These are phyloP conservation scores for Lactuca saligna DNA, from an alignment of 129 eudicot species.

Conservation along the genomic window DNA sequence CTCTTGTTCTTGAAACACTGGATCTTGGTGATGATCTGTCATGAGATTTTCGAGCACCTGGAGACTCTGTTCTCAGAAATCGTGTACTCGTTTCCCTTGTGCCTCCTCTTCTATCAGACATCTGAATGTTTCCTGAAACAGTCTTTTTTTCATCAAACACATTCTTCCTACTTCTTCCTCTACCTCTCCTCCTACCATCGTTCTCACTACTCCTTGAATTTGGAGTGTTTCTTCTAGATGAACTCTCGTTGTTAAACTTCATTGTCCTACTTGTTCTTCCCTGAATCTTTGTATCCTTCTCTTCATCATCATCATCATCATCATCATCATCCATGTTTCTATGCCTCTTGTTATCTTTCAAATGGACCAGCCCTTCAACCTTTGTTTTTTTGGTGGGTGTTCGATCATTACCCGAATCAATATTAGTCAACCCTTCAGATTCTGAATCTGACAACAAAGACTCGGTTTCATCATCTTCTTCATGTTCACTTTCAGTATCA, in stretches of 20 bases:
- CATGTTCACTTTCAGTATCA: slow-evolving; percentile 32
- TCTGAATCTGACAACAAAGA: slow-evolving; percentile 36
- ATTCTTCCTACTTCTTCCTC: slow-evolving; percentile 15
- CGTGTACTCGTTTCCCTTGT: slow-evolving; percentile 15
- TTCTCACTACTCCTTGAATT: slow-evolving; percentile 34
- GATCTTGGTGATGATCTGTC: slow-evolving; percentile 24
- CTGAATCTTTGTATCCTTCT: slow-evolving; percentile 7
- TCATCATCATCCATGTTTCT: slow-evolving; percentile 11
- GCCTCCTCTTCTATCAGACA: slow-evolving; percentile 11
- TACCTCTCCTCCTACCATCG: slow-evolving; percentile 28
- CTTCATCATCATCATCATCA: slow-evolving; percentile 11
- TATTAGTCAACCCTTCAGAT: slow-evolving; percentile 33
- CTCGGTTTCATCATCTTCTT: slow-evolving; percentile 36
- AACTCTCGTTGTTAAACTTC: slow-evolving; percentile 13
- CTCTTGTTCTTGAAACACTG: slow-evolving; percentile 27
- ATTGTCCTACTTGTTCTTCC: slow-evolving; percentile 16
- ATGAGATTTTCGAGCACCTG: slow-evolving; percentile 16
- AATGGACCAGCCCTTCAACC: slow-evolving; percentile 10
- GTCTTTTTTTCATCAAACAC: slow-evolving; percentile 16
- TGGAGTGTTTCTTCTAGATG: slow-evolving; percentile 24
- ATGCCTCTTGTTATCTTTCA: slow-evolving; percentile 15
- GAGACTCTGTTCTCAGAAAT: slow-evolving; percentile 25
- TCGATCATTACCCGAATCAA: slow-evolving; percentile 23
- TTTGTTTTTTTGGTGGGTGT: slow-evolving; percentile 8
- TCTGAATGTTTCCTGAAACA: slow-evolving; percentile 14